phyloP scores from a whole-genome alignment of 768 basidiomycete species.

The Termitomyces sp. region DNA sequence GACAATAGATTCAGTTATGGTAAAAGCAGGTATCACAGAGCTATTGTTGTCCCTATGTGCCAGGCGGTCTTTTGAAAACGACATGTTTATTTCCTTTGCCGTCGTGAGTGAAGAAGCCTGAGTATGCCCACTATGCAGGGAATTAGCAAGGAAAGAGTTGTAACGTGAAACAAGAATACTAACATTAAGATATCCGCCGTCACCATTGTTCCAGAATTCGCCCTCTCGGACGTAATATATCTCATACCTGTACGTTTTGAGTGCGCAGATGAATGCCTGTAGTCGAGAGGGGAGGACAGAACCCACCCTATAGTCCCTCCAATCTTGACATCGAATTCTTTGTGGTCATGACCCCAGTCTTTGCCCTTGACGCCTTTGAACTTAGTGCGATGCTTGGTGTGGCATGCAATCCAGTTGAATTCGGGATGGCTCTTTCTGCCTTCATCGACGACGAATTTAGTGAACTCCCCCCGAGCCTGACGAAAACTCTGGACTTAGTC shows the following conservation, averaged over 20 bases:
- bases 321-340: constrained; percentile 22
- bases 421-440: constrained; percentile 8
- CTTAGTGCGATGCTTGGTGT: constrained; percentile 20
- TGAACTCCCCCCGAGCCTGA: constrained; percentile 13
- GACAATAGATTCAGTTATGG: not conserved
- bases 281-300: not conserved
- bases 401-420: constrained; percentile 22
- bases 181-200: constrained; percentile 16
- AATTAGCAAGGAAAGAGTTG: not conserved
- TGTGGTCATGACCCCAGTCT: constrained; percentile 26
- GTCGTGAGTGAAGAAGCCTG: constrained; percentile 4
- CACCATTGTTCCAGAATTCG: constrained; percentile 14
- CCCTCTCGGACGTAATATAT: constrained; percentile 15
- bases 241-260: constrained; percentile 9
- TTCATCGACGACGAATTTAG: constrained; percentile 5
- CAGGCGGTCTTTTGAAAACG: constrained; percentile 1
- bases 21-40: not conserved
- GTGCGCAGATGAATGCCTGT: not conserved
- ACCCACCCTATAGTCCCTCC: constrained; percentile 18
- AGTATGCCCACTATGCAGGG: constrained; percentile 11
- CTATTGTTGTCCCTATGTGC: not conserved
- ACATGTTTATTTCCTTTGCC: constrained; percentile 10
- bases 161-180: not conserved
- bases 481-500: not conserved
- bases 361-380: constrained; percentile 21